These are phyloP conservation scores for Aspergillus chevalieri DNA, from an alignment of 2,329 filamentous ascomycete genomes.

Conservation along the genomic window DNA sequence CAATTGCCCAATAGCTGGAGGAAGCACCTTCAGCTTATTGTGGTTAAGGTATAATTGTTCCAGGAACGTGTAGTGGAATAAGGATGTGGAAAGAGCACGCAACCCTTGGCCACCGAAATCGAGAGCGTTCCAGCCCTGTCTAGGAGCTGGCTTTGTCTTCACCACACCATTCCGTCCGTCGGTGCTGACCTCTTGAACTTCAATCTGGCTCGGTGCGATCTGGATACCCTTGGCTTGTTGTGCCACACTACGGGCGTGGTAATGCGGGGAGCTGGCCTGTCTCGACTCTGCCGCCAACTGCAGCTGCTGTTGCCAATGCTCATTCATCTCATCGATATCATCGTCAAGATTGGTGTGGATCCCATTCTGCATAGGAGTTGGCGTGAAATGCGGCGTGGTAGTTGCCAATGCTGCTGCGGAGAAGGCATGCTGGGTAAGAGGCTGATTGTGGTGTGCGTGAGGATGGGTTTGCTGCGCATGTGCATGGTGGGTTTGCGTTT, in stretches of 20 bases:
- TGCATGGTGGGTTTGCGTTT: slow-evolving; percentile 41
- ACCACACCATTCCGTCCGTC: slow-evolving; percentile 61
- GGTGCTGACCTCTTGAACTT: slow-evolving; percentile 43
- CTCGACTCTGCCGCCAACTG: slow-evolving; percentile 69
- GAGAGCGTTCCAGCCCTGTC: slow-evolving; percentile 85
- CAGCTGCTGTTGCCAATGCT: slow-evolving; percentile 85
- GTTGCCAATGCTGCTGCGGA: slow-evolving; percentile 41
- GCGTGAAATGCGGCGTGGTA: slow-evolving; percentile 53
- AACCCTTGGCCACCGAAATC: slow-evolving; percentile 96
- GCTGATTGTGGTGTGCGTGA: slow-evolving; percentile 38
- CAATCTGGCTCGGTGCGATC: slow-evolving; percentile 43
- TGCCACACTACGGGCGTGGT: slow-evolving; percentile 55
- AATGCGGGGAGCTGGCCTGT: slow-evolving; percentile 62
- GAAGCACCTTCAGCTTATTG: slow-evolving; percentile 79
- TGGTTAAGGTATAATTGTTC: slow-evolving; percentile 89
- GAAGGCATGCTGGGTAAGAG: slow-evolving; percentile 46
- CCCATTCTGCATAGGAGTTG: slow-evolving; percentile 55
- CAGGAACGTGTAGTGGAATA: slow-evolving; percentile 86
- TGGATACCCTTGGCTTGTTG: slow-evolving; percentile 43
- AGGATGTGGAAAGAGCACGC: slow-evolving; percentile 67
- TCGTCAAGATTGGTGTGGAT: slow-evolving; percentile 52
- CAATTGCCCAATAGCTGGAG: slow-evolving; percentile 72
- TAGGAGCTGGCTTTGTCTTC: slow-evolving; percentile 49
- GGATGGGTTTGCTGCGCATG: slow-evolving; percentile 41
- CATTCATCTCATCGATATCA: slow-evolving; percentile 52